These are phyloP conservation scores for Picochlorum sp. DNA, from an alignment of 139 green algal genomes.

Conservation along the genomic window DNA sequence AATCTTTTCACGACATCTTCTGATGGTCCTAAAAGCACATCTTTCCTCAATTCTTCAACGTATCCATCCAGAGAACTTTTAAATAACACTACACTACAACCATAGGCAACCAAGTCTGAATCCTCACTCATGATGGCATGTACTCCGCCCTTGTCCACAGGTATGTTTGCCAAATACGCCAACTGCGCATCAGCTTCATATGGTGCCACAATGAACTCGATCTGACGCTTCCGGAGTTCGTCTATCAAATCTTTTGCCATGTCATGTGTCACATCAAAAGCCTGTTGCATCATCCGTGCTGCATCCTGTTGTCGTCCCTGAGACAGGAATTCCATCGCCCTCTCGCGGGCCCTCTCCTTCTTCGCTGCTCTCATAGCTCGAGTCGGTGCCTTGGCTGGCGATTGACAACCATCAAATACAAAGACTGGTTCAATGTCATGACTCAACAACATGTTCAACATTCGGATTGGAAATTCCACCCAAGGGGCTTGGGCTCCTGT, in stretches of 20 bases:
- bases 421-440: conserved; percentile 66
- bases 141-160: conserved; percentile 59
- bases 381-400: conserved; percentile 28
- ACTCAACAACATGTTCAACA: conserved; percentile 54
- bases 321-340: neutral
- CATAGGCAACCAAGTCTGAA: conserved; percentile 36
- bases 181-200: conserved; percentile 95
- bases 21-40: neutral
- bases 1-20: neutral
- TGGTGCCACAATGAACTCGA: conserved; percentile 64
- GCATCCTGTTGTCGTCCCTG: conserved; percentile 19
- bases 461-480: conserved; percentile 77
- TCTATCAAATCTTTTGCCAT: conserved; percentile 29
- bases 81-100: conserved; percentile 35
- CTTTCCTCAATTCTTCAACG: neutral
- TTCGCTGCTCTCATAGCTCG: conserved; percentile 11
- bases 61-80: conserved; percentile 17
- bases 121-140: conserved; percentile 38
- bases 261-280: conserved; percentile 30
- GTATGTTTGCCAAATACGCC: conserved; percentile 59
- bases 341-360: neutral
- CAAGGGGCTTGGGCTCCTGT: conserved; percentile 29
- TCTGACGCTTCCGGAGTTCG: conserved; percentile 4
- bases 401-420: conserved; percentile 28
- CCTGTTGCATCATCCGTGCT: conserved; percentile 9